These are phyloP conservation scores for Aspergillus thermomutatus DNA, from an alignment of 2,329 filamentous ascomycete species.

Conservation along the genomic window DNA sequence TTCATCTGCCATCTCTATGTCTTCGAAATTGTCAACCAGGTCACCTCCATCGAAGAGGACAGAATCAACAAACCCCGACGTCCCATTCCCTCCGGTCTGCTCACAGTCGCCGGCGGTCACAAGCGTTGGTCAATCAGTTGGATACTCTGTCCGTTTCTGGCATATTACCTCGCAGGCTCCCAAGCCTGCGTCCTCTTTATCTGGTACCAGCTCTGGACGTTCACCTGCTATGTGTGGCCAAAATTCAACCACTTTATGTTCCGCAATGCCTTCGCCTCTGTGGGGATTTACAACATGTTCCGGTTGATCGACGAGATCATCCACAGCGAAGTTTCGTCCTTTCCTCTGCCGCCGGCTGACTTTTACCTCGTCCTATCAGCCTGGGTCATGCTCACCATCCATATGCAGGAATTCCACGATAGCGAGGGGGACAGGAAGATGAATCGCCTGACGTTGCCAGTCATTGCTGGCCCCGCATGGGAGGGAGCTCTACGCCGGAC, in stretches of 20 bases:
- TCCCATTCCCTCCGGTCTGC: constrained; percentile 1
- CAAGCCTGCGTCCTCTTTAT: background rate
- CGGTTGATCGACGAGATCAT: constrained; percentile 3
- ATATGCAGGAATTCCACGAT: constrained; percentile 13
- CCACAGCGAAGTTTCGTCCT: background rate
- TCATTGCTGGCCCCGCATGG: constrained; percentile 1
- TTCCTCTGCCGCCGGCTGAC: background rate
- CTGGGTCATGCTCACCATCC: constrained; percentile 5
- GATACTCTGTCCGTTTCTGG: background rate
- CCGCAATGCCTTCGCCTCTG: constrained; percentile 7
- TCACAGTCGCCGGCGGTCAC: background rate
- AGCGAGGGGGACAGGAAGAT: constrained; percentile 5
- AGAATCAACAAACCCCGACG: constrained; percentile 2
- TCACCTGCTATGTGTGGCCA: constrained; percentile 8
- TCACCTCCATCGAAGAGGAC: constrained; percentile 1
- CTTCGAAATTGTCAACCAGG: constrained; percentile 7
- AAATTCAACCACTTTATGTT: constrained; percentile 5
- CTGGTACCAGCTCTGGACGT: constrained; percentile 1
- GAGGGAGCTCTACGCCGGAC: background rate
- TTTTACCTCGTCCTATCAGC: background rate
- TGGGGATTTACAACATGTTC: constrained; percentile 6
- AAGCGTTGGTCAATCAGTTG: constrained; percentile 4
- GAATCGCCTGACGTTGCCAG: constrained; percentile 3
- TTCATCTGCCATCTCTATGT: constrained; percentile 5
- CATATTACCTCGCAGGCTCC: background rate